These are phyloP conservation scores for Oryza coarctata DNA, from an alignment of 176 grass and related monocot genomes.

Conservation along the genomic window DNA sequence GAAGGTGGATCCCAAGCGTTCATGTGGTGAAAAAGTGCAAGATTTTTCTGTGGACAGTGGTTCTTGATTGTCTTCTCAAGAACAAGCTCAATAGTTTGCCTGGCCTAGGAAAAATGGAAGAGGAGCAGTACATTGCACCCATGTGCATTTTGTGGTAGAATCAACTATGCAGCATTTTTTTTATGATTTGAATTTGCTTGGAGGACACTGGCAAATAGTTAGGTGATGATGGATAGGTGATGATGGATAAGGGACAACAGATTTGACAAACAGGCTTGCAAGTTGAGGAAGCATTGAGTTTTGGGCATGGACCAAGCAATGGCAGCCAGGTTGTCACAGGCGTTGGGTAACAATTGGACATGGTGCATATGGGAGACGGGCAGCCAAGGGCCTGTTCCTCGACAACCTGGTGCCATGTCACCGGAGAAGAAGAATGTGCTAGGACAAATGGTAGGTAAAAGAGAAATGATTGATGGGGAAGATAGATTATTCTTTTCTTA, in stretches of 20 bases:
- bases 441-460: too few species aligned
- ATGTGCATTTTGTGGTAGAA: neutral
- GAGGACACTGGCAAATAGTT: neutral
- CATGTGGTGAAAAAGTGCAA: neutral
- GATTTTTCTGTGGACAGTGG: too few species aligned
- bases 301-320: neutral
- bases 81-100: neutral
- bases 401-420: too few species aligned
- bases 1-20: neutral
- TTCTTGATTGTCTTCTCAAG: neutral
- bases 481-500: too few species aligned
- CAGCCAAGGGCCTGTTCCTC: too few species aligned
- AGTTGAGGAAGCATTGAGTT: neutral
- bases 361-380: too few species aligned
- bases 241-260: neutral
- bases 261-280: neutral
- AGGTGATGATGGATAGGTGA: neutral
- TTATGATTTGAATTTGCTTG: neutral
- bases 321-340: neutral
- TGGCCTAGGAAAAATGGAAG: neutral
- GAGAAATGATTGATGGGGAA: too few species aligned
- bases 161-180: neutral
- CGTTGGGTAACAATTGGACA: too few species aligned
- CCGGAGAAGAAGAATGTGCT: too few species aligned
- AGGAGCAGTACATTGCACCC: neutral